A percentile compares a stretch with the other conserved stretches of the same genome.
Evolutionary conservation across 805 yeast genomes (phyloP).

Genomic region (Saccharomycopsis schoenii): DNA sequence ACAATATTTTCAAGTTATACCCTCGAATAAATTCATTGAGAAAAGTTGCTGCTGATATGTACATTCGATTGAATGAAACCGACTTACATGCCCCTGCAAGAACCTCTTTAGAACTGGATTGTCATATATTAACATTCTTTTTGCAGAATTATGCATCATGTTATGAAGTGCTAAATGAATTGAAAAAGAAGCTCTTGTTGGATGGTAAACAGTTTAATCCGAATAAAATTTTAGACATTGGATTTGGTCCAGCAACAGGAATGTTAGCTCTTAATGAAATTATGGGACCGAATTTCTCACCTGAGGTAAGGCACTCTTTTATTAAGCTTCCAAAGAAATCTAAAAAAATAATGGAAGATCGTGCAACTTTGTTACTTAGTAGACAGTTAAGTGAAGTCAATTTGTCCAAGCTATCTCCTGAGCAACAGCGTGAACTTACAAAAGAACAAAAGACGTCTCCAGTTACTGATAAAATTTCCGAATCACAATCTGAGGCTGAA

Average conservation of each 20-base stretch:
- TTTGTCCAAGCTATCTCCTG: conserved; percentile 20
- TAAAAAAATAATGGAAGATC: conserved; percentile 70
- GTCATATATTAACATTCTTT: conserved; percentile 72
- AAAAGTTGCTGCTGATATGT: conserved; percentile 49
- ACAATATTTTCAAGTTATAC: conserved; percentile 50
- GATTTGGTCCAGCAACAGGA: conserved; percentile 90
- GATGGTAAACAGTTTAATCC: conserved; percentile 44
- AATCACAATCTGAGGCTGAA: conserved; percentile 21
- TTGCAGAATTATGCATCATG: conserved; percentile 71
- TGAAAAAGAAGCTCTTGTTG: conserved; percentile 43
- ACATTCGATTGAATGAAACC: conserved; percentile 38
- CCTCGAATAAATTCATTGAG: conserved; percentile 52
- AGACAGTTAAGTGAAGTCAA: conserved; percentile 50
- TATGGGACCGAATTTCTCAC: conserved; percentile 55
- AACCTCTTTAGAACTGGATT: conserved; percentile 52
- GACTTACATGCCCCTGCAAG: conserved; percentile 43
- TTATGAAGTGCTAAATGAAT: conserved; percentile 55
- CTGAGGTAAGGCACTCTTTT: conserved; percentile 59
- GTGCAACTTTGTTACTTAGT: conserved; percentile 69
- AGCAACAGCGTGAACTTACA: conserved; percentile 8
- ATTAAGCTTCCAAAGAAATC: conserved; percentile 54
- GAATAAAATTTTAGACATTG: conserved; percentile 59
- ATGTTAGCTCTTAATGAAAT: conserved; percentile 80
- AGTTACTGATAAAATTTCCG: conserved; percentile 5
- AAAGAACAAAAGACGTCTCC: conserved; percentile 15